These are phyloP conservation scores for Dendryphion nanum DNA, from an alignment of 2,329 filamentous ascomycete genomes.

Conservation along the genomic window DNA sequence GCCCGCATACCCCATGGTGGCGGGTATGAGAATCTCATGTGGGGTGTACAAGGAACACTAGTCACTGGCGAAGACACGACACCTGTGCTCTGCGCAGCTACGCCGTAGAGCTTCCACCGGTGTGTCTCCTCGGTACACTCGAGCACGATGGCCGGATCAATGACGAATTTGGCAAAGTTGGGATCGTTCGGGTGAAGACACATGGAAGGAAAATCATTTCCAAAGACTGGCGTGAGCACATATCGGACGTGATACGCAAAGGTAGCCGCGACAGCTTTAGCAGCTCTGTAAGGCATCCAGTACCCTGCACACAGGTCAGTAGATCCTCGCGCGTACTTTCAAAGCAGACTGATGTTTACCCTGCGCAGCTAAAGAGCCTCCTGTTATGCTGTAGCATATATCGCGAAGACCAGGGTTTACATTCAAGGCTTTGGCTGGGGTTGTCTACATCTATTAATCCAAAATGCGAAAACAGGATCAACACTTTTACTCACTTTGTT, in stretches of 20 bases:
- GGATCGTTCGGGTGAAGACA: constrained; percentile 66
- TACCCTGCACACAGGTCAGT: constrained; percentile 64
- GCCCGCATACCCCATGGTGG: constrained; percentile 15
- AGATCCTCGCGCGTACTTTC: background rate
- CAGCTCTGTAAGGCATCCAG: constrained; percentile 91
- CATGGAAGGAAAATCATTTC: constrained; percentile 70
- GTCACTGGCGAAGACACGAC: constrained; percentile 5
- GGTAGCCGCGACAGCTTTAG: constrained; percentile 80
- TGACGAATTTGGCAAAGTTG: constrained; percentile 55
- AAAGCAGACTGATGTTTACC: constrained; percentile 52
- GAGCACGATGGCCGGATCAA: constrained; percentile 40
- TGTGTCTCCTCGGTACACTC: constrained; percentile 37
- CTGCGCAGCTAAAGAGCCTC: constrained; percentile 85
- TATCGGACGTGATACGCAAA: constrained; percentile 85
- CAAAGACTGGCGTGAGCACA: constrained; percentile 88
- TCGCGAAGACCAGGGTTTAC: constrained; percentile 77
- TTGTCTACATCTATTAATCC: constrained; percentile 60
- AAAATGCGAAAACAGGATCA: constrained; percentile 1
- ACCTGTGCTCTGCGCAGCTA: constrained; percentile 9
- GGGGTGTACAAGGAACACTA: constrained; percentile 8
- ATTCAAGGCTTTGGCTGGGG: constrained; percentile 72
- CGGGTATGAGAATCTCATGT: constrained; percentile 11
- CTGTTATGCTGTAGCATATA: constrained; percentile 93
- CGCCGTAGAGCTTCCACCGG: constrained; percentile 31
- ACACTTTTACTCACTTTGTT: constrained; percentile 66